Conservation (phyloP, 2,329 filamentous ascomycete genomes). For the Fusarium anguioides region DNA sequence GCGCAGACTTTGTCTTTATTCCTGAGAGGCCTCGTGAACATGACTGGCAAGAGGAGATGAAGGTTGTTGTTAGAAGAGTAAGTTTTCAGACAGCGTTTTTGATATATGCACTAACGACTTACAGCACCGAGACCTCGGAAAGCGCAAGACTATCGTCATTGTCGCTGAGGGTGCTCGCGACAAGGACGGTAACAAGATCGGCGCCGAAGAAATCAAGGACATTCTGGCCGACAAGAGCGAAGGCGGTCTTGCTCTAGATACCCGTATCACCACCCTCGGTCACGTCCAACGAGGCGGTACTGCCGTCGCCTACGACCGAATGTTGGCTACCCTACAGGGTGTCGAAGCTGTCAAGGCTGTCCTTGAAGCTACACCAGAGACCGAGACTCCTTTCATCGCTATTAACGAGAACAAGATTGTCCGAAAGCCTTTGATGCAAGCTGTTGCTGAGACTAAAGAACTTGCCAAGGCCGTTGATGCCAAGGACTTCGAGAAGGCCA, state of each 20-base stretch:
- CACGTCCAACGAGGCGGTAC: slow-evolving; percentile 97
- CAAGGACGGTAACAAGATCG: slow-evolving; percentile 84
- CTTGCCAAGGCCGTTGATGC: slow-evolving; percentile 84
- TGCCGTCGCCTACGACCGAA: slow-evolving; percentile 93
- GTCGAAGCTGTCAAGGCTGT: slow-evolving; percentile 95
- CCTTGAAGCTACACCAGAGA: slow-evolving; percentile 87
- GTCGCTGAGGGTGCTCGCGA: slow-evolving; percentile 96
- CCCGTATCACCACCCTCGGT: slow-evolving; percentile 91
- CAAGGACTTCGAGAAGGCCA: slow-evolving; percentile 88
- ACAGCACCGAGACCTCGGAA: slow-evolving; percentile 87
- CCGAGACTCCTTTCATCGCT: slow-evolving; percentile 92
- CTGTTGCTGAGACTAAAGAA: slow-evolving; percentile 85
- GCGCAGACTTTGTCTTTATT: slow-evolving; percentile 96
- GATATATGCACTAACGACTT: slow-evolving; percentile 28
- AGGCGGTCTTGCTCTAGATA: slow-evolving; percentile 81
- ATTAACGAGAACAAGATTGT: slow-evolving; percentile 99
- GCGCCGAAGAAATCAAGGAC: slow-evolving; percentile 82
- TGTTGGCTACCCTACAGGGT: slow-evolving; percentile 91
- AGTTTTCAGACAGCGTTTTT: slow-evolving; percentile 33
- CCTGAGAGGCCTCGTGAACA: slow-evolving; percentile 90
- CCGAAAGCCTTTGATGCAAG: slow-evolving; percentile 87
- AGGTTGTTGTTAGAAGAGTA: slow-evolving; percentile 77
- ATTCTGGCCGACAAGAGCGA: slow-evolving; percentile 79
- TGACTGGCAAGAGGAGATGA: slow-evolving; percentile 93
- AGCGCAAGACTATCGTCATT: slow-evolving; percentile 98